Base-by-base conservation (phyloP, 495 filamentous ascomycete species). In the Lasiosphaeria miniovina region DNA sequence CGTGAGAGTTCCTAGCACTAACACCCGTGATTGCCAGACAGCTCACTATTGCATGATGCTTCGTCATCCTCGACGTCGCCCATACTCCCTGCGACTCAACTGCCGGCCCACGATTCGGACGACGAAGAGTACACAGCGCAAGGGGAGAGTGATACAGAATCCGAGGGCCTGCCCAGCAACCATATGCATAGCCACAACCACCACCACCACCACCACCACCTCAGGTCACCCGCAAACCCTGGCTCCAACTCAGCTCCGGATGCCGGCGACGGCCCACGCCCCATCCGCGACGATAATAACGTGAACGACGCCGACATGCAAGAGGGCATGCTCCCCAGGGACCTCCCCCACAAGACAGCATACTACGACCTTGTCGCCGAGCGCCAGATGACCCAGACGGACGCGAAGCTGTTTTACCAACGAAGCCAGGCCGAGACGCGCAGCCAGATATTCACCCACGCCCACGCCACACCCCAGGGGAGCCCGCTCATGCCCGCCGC, bases 381-480 rank as follows among this genome's bases (percentile, higher is more conserved):
- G 71, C 94, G 93, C 67, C 89, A 90, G 61, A 85, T 93, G 82
- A 91, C 86, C 61, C 90, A 97, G 74, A 83, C 88, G 24, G 93
- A 98, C 67, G 90, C 93, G 40, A 97, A 94, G 71, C 80, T 96
- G 35, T 93, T 97, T 77, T 98, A 96, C 73, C 94, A 96, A 68
- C 82, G 91, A 59, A 91, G 90, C 73, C 89, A 92, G 72, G 75
- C 86, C 24, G 84, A 87, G 43, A 75, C 62, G 70, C 72, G 46
- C 64, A 74, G 73, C 73, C 62, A 82, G 69, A 64, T 81, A 74
- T 66, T 75, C 68, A 60, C 82, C 75, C 61, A 75, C 72, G 61
- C 76, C 59, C 76, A 81, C 63, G 60, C 59, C 41, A 75, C 79
- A 9, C 73, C 76, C 36, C 73, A 75, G 59, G 75, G 74, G 35